Percentiles rank a stretch among this genome's conserved stretches.
phyloP scores from a whole-genome alignment of 129 eudicot species.

The Arctium lappa region DNA sequence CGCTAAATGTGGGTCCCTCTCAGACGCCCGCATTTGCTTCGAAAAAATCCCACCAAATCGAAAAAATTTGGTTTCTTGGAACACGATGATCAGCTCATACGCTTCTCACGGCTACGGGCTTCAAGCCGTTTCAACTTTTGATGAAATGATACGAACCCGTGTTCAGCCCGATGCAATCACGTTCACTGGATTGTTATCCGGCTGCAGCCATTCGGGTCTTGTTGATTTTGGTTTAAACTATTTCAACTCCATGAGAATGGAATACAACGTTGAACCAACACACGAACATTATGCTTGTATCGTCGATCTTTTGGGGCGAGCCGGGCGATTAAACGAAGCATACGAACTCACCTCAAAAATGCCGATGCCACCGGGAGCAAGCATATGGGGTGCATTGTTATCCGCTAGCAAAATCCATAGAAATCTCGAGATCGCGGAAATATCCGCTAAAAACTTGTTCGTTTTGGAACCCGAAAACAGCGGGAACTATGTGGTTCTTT shows the following conservation, averaged over 20 bases:
- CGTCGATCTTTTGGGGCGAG: conserved; percentile 74
- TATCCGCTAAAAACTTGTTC: conserved; percentile 61
- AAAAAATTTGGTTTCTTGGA: conserved; percentile 62
- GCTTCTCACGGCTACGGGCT: conserved; percentile 66
- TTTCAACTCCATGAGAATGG: conserved; percentile 50
- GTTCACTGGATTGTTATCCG: conserved; percentile 72
- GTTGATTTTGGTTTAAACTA: conserved; percentile 60
- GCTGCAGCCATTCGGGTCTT: conserved; percentile 81
- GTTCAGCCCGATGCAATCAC: conserved; percentile 71
- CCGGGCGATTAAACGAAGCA: conserved; percentile 65
- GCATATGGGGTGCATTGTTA: conserved; percentile 80
- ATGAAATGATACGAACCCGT: conserved; percentile 53
- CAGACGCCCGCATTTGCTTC: conserved; percentile 56
- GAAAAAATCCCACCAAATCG: conserved; percentile 20
- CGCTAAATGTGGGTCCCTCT: conserved; percentile 73
- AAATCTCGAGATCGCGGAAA: conserved; percentile 65
- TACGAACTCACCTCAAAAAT: conserved; percentile 45
- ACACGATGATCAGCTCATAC: conserved; percentile 70
- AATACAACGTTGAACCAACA: conserved; percentile 38
- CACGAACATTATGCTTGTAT: conserved; percentile 79
- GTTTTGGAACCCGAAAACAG: conserved; percentile 71
- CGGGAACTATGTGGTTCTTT: conserved; percentile 76
- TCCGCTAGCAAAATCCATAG: conserved; percentile 52
- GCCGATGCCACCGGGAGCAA: conserved; percentile 74
- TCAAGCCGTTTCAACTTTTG: conserved; percentile 57